Percentiles rank a stretch among this genome's conserved stretches.
Conservation (phyloP, 768 basidiomycete species). For the Auriscalpium vulgare region DNA sequence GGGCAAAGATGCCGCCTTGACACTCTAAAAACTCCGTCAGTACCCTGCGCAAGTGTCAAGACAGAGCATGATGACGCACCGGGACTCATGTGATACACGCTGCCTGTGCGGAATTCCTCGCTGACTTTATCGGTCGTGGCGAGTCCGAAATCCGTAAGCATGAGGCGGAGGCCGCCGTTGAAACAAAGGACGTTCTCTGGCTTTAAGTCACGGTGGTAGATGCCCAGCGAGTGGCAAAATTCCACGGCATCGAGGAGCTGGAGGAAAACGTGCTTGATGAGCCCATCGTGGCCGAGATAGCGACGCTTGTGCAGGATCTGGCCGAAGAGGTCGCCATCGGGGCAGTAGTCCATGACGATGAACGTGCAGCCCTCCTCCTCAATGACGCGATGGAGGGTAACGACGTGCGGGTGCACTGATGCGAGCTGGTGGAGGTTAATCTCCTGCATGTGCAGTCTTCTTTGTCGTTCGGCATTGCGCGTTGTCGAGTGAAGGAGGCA, state of each 20-base stretch:
- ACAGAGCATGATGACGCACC: slow-evolving; percentile 37
- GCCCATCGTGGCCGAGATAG: slow-evolving; percentile 75
- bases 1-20: slow-evolving; percentile 65
- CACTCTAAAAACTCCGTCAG: slow-evolving; percentile 56
- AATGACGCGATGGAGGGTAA: slow-evolving; percentile 83
- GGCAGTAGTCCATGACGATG: slow-evolving; percentile 90
- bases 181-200: slow-evolving; percentile 93
- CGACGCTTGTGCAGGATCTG: slow-evolving; percentile 74
- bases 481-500: slow-evolving; percentile 59
- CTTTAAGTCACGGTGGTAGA: slow-evolving; percentile 96
- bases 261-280: slow-evolving; percentile 86
- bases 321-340: slow-evolving; percentile 86
- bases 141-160: slow-evolving; percentile 93
- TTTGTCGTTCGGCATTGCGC: slow-evolving; percentile 46
- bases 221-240: slow-evolving; percentile 84
- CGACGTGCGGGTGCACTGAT: slow-evolving; percentile 71
- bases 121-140: slow-evolving; percentile 83
- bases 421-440: slow-evolving; percentile 73
- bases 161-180: slow-evolving; percentile 65
- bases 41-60: slow-evolving; percentile 6
- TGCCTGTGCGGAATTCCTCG: slow-evolving; percentile 90
- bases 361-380: slow-evolving; percentile 78
- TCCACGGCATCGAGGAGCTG: slow-evolving; percentile 92
- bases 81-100: slow-evolving; percentile 97
- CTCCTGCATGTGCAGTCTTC: slow-evolving; percentile 77